Base-by-base conservation (phyloP, 1,284 basidiomycete genomes). In the Naganishia sp. region DNA sequence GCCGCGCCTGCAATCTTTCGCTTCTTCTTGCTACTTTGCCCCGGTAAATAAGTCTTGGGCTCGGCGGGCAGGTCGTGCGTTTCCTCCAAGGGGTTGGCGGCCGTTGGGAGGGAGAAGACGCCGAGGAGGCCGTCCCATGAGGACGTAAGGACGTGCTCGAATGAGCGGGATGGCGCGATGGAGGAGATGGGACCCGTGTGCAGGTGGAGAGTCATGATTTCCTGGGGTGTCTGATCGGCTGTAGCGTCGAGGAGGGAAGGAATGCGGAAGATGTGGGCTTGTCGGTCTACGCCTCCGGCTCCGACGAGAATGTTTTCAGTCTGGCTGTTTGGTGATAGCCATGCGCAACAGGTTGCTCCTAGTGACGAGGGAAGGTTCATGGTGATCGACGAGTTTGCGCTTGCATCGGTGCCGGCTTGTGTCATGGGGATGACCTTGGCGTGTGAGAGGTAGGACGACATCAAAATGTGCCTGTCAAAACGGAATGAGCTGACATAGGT, bases 231-330 rank as follows among this genome's bases (percentile, higher is more conserved):
- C 0, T 83, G 73, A 64, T 81, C 79, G 7, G 78, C 69, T 60
- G 78, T 71, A 25, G 72, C 64, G 73, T 79, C 65, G 69, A 80
- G 61, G 63, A 79, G 69, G 79, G 75, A 78, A 75, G 75, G 81
- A 44, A 90, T 69, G 65, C 81, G 82, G 21, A 85, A 88, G 50
- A 92, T 80, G 59, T 85, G 86, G 0, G 85, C 85, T 0, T 88
- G 88, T 46, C 92, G 85, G 77, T 97, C 94, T 54, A 94, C 92
- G 1, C 90, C 87, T 44, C 86, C 93, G 0, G 88, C 91, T 43
- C 94, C 79, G 46, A 89, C 67, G 71, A 83, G 78, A 61, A 83
- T 78, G 33, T 83, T 82, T 31, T 71, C 68, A 16, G 78, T 74
- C 4, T 77, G 70, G 5, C 79, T 71, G 9, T 73, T 54, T 1